Evolutionary conservation across 345 rosid genomes (phyloP).

Genomic region (Physaria fendleri): DNA sequence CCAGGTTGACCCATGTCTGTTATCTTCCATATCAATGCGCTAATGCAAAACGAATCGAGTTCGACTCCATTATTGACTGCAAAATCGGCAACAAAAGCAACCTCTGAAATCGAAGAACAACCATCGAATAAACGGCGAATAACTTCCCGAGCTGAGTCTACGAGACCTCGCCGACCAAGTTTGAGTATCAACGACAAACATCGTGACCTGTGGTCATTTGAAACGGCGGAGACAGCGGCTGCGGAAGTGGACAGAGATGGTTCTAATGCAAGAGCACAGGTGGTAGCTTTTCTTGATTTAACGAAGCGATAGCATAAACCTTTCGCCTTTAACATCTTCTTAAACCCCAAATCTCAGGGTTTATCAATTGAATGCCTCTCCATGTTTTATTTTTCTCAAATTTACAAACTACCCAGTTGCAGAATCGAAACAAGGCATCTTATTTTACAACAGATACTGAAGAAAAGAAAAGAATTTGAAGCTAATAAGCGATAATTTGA

Average conservation of each 20-base stretch:
- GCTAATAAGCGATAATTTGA: no score
- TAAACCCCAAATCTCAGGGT: constrained; percentile 2
- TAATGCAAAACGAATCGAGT: constrained; percentile 32
- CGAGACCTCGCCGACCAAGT: constrained; percentile 38
- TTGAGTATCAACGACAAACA: constrained; percentile 40
- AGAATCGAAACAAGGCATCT: constrained; percentile 3
- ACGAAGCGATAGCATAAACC: constrained; percentile 21
- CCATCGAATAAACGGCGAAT: constrained; percentile 33
- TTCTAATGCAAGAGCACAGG: constrained; percentile 31
- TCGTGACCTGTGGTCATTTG: constrained; percentile 33
- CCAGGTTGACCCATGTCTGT: constrained; percentile 37
- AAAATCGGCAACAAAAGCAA: constrained; percentile 34
- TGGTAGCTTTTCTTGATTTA: constrained; percentile 32
- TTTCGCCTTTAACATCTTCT: constrained; percentile 28
- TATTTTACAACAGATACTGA: not conserved
- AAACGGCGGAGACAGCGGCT: constrained; percentile 8
- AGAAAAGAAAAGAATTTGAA: not conserved
- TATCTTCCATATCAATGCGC: constrained; percentile 37
- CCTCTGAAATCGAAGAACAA: constrained; percentile 37
- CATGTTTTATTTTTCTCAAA: constrained; percentile 1
- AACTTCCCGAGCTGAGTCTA: constrained; percentile 39
- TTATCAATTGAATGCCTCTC: constrained; percentile 1
- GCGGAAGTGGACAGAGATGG: constrained; percentile 4
- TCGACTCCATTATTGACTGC: constrained; percentile 35
- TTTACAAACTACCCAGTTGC: constrained; percentile 5